Conservation (phyloP, 78 protist species). For the Protostelium mycophagum region DNA sequence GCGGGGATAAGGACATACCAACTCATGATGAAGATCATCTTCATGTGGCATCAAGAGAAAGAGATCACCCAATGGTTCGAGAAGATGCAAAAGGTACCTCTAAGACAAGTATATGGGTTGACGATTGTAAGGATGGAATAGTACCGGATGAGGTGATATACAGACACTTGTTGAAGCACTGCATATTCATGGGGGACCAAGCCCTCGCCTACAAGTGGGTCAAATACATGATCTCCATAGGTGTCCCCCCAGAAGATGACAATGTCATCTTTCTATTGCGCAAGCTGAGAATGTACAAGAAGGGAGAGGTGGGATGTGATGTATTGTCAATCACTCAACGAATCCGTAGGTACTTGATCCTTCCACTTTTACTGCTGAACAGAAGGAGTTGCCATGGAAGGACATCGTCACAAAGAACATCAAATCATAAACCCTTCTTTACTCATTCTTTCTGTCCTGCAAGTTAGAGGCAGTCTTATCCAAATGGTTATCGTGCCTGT, state of each 20-base stretch:
- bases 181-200: neutral
- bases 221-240: neutral
- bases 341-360: neutral
- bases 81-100: no score
- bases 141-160: neutral
- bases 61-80: neutral
- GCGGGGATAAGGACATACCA: neutral
- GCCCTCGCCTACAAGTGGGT: neutral
- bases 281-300: neutral
- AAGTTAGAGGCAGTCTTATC: no score
- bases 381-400: neutral
- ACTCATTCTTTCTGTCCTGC: no score
- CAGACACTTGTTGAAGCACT: neutral
- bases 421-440: no score
- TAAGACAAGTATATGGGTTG: no score
- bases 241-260: neutral
- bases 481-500: no score
- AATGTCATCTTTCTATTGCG: neutral
- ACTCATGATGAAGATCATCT: neutral
- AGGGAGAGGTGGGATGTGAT: no score
- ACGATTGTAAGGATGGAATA: no score
- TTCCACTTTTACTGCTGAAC: neutral
- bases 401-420: neutral
- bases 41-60: neutral
- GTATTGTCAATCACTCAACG: no score